A percentile compares a stretch with the other conserved stretches of the same genome.
Evolutionary conservation across 2,329 filamentous ascomycete genomes (phyloP).

Genomic region (Podosphaera leucotricha): DNA sequence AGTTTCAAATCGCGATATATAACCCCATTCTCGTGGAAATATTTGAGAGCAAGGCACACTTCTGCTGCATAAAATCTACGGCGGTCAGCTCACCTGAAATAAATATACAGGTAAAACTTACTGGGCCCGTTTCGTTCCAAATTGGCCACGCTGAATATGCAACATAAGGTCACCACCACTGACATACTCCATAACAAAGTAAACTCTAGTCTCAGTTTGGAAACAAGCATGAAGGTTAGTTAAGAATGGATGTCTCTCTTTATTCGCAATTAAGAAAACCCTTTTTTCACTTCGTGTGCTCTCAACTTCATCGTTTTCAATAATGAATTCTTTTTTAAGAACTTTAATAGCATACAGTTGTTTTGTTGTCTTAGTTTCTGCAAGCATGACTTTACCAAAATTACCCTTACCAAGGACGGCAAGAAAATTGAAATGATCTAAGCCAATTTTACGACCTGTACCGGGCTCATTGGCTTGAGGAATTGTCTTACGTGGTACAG

Average conservation of each 20-base stretch:
- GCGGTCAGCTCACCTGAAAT: conserved; percentile 8
- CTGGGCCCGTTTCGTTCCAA: conserved; percentile 88
- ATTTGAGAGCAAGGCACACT: conserved; percentile 90
- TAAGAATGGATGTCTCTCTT: conserved; percentile 88
- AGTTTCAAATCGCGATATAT: conserved; percentile 74
- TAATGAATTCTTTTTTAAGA: conserved; percentile 98
- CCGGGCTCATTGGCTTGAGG: conserved; percentile 50
- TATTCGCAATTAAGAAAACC: conserved; percentile 90
- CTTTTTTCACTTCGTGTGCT: conserved; percentile 94
- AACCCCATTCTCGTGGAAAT: conserved; percentile 98
- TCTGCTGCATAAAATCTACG: conserved; percentile 83
- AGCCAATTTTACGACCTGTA: conserved; percentile 63
- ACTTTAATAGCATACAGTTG: conserved; percentile 97
- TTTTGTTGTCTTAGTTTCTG: conserved; percentile 80
- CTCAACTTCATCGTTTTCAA: conserved; percentile 97
- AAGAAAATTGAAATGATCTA: conserved; percentile 98
- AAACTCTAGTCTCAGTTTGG: conserved; percentile 93
- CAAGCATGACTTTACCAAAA: conserved; percentile 98
- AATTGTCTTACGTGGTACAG: conserved; percentile 22
- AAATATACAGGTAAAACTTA: conserved; percentile 24
- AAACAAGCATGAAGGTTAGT: conserved; percentile 93
- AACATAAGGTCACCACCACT: conserved; percentile 97
- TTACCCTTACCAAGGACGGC: conserved; percentile 97
- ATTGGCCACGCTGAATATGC: conserved; percentile 92
- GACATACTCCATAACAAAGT: conserved; percentile 99